These are phyloP conservation scores for Lecanicillium sp. DNA, from an alignment of 2,329 filamentous ascomycete species.

Conservation along the genomic window DNA sequence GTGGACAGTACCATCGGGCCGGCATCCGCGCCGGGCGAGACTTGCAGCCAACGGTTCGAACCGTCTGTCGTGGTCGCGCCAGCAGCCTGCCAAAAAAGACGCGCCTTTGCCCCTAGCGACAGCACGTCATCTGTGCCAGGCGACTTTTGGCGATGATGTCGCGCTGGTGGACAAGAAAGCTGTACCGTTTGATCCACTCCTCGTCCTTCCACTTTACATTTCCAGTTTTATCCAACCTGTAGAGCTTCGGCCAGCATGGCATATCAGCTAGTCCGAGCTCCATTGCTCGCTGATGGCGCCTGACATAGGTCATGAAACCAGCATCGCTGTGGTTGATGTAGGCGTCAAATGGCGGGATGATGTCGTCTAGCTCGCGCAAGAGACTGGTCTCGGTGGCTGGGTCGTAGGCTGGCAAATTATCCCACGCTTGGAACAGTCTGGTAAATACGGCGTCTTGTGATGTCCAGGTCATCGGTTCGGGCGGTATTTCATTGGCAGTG, in stretches of 20 bases:
- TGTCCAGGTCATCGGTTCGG: background rate
- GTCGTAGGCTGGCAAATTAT: constrained; percentile 6
- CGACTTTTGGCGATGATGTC: constrained; percentile 10
- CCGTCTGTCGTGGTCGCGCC: constrained; percentile 5
- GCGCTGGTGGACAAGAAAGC: constrained; percentile 15
- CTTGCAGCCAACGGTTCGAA: background rate
- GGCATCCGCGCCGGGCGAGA: constrained; percentile 5
- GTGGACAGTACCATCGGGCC: constrained; percentile 9
- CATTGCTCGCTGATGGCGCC: constrained; percentile 17
- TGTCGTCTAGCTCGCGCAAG: constrained; percentile 13
- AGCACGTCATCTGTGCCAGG: constrained; percentile 2
- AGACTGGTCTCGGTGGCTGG: constrained; percentile 2
- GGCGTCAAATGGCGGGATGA: constrained; percentile 15
- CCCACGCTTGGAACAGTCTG: constrained; percentile 7
- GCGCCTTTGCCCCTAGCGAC: background rate
- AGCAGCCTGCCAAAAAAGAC: constrained; percentile 1
- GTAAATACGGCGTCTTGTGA: constrained; percentile 3
- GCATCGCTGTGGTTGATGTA: constrained; percentile 14
- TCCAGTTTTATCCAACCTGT: background rate
- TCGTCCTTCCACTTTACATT: constrained; percentile 11
- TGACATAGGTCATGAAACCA: constrained; percentile 14
- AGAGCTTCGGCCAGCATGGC: constrained; percentile 11
- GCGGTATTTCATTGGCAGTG: background rate
- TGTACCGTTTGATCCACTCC: constrained; percentile 15
- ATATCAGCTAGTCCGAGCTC: constrained; percentile 8